These are phyloP conservation scores for Cladosporium sp. DNA, from an alignment of 2,329 filamentous ascomycete species.

Conservation along the genomic window DNA sequence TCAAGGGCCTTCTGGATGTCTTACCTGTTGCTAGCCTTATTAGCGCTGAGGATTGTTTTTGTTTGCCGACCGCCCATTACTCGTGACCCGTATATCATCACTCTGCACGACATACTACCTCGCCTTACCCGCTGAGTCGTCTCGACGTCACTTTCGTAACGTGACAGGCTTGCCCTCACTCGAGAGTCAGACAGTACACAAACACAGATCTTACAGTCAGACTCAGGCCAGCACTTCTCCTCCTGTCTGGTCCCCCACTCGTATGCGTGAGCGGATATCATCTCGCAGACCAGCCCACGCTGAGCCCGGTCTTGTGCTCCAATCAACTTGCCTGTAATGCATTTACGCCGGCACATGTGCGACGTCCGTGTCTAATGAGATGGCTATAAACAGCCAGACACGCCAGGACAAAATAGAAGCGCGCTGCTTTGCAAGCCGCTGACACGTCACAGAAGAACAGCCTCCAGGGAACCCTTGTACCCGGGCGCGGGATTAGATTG, in stretches of 20 bases:
- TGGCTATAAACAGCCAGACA: conserved; percentile 8
- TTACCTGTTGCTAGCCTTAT: too few species aligned
- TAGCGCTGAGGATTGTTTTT: conserved; percentile 1
- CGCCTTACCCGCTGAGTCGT: too few species aligned
- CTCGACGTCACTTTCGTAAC: too few species aligned
- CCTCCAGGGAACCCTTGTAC: not conserved
- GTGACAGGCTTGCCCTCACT: too few species aligned
- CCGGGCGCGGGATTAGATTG: conserved; percentile 2
- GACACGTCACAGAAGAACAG: too few species aligned
- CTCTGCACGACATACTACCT: conserved; percentile 8
- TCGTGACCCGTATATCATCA: conserved; percentile 12
- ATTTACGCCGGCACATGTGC: conserved; percentile 4
- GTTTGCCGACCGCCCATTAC: not conserved
- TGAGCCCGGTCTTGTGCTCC: not conserved
- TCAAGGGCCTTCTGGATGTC: conserved; percentile 9
- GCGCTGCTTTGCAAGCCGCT: too few species aligned
- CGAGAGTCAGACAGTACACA: not conserved
- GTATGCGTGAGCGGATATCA: too few species aligned
- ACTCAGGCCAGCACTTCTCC: too few species aligned
- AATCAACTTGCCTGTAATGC: conserved; percentile 1
- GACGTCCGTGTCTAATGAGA: conserved; percentile 5
- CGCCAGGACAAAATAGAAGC: not conserved
- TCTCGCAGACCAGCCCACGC: not conserved
- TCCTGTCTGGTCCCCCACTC: too few species aligned
- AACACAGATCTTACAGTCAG: too few species aligned